Evolutionary conservation across 345 rosid species (phyloP).

Genomic region (Crucihimalaya himalaica): DNA sequence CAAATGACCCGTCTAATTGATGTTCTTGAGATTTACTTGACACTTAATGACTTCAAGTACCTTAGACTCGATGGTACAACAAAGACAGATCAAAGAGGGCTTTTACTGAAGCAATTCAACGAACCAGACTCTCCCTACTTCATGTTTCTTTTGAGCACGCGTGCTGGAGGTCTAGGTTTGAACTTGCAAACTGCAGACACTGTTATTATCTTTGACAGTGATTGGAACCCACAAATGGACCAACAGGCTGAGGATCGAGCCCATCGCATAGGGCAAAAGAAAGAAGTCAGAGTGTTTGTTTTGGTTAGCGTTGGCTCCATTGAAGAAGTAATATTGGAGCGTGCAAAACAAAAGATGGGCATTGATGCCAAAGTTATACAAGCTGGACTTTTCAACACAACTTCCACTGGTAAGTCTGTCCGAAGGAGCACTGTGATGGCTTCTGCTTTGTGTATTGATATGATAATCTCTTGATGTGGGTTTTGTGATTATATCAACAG

Average conservation of each 20-base stretch:
- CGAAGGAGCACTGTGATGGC: constrained; percentile 1
- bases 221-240: constrained; percentile 99
- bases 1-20: constrained; percentile 98
- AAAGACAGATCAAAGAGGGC: constrained; percentile 94
- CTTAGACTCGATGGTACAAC: constrained; percentile 98
- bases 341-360: constrained; percentile 99
- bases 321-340: constrained; percentile 97
- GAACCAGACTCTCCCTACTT: constrained; percentile 96
- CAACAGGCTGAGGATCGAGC: constrained; percentile 99
- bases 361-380: constrained; percentile 99
- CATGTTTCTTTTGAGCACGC: constrained; percentile 97
- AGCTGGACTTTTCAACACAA: constrained; percentile 98
- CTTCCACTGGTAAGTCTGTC: constrained; percentile 83
- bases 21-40: constrained; percentile 85
- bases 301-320: constrained; percentile 95
- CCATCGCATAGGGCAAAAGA: constrained; percentile 98
- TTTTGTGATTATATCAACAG: constrained; percentile 52
- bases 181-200: constrained; percentile 97
- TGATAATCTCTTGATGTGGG: constrained; percentile 16
- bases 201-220: constrained; percentile 95
- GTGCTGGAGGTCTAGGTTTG: constrained; percentile 99
- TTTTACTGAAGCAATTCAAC: constrained; percentile 79
- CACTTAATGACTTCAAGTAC: constrained; percentile 71
- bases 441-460: constrained; percentile 7
- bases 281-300: constrained; percentile 98